Evolutionary conservation across 176 grass and related monocot species (phyloP).

Genomic region (Elaeis guineensis): DNA sequence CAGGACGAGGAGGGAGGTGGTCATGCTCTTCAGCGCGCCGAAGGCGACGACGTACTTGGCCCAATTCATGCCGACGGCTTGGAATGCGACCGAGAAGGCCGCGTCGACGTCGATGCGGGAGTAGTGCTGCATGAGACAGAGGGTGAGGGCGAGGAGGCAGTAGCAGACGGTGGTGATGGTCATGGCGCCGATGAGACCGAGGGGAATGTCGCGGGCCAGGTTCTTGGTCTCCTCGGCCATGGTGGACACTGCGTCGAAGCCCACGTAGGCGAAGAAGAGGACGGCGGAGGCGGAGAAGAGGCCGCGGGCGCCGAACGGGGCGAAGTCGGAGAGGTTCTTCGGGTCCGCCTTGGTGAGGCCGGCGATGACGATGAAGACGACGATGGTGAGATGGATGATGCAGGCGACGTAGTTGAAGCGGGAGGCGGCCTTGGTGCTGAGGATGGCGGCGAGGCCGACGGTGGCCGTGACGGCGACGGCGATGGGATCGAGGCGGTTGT

Average conservation of each 20-base stretch:
- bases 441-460: background rate
- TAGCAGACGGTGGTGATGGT: constrained; percentile 2
- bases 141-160: constrained; percentile 1
- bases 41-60: too few species aligned
- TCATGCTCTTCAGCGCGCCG: too few species aligned
- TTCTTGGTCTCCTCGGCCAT: constrained; percentile 6
- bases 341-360: background rate
- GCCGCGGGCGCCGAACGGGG: background rate
- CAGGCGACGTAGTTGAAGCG: too few species aligned
- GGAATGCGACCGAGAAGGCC: too few species aligned
- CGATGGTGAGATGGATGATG: too few species aligned
- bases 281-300: background rate
- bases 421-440: background rate
- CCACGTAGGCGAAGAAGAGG: background rate
- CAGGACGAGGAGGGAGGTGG: too few species aligned
- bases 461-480: background rate
- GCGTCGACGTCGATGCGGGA: too few species aligned
- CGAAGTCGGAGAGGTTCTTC: background rate
- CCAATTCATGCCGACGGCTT: too few species aligned
- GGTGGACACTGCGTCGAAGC: background rate
- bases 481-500: constrained; percentile 11
- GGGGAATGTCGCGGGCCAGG: background rate
- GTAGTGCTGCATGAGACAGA: constrained; percentile 2
- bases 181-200: background rate
- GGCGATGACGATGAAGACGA: too few species aligned